Evolutionary conservation across 2,329 filamentous ascomycete genomes (phyloP), one percentile per base, ranked within the genome.

Genomic region (Neoarthrinium moseri): DNA sequence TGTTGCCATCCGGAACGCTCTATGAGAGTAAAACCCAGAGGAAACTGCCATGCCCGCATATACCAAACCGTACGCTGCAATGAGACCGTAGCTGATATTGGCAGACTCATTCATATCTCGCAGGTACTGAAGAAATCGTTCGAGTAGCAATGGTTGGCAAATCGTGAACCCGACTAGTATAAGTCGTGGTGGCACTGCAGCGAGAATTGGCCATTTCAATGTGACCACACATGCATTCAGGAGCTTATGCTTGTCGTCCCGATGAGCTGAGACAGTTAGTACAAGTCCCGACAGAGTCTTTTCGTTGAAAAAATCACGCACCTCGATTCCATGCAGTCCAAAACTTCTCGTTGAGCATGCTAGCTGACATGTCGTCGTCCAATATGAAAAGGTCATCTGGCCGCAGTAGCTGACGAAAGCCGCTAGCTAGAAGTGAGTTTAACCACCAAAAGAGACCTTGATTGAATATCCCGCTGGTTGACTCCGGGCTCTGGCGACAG

Each of bases 401-500:
- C 34, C 49, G 58, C 13, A 72, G 52, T 34, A 71, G 51, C 18
- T 57, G 56, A 18, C 52, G 54, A 27, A 66, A 72, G 1, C 70
- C 70, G 10, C 51, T 61, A 37, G 52, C 43, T 51, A 72, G 56
- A 17, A 72, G 55, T 6, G 60, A 57, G 27, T 64, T 65, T 29
- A 71, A 51, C 70, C 69, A 72, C 50, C 62, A 63, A 45, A 69
- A 65, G 27, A 70, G 55, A 17, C 61, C 63, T 10, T 61, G 63
- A 45, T 58, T 65, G 30, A 69, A 67, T 6, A 71, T 52, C 12
- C 70, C 68, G 47, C 67, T 67, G 22, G 63, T 64, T 29, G 53
- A 56, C 45, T 69, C 68, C 4, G 70, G 68, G 6, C 65, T 63
- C n/a, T 52, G 47, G 38, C 52, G 20, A n/a, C 54, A 49, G 45